A percentile compares a stretch with the other conserved stretches of the same genome.
Evolutionary conservation across 306 rosid species (phyloP).

Genomic region (Acacia crassicarpa): DNA sequence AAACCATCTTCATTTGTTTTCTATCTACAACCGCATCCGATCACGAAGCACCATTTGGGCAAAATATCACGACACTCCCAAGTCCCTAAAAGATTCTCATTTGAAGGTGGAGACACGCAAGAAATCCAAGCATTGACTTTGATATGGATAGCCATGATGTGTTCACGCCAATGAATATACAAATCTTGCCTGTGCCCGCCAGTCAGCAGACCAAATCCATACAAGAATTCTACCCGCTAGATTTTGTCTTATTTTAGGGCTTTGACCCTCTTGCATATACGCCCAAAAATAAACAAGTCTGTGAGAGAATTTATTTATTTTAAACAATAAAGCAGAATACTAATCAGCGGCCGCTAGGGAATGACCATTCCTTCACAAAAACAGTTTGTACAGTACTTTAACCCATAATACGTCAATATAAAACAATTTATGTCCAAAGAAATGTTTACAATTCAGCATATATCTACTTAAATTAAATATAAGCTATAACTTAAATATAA

Average conservation of each 20-base stretch:
- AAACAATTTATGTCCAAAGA: constrained; percentile 54
- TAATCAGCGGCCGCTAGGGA: background rate
- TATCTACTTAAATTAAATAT: constrained; percentile 47
- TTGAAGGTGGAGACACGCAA: background rate
- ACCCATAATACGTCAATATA: constrained; percentile 34
- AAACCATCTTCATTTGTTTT: background rate
- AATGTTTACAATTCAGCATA: constrained; percentile 51
- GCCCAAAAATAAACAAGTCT: background rate
- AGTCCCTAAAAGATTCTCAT: background rate
- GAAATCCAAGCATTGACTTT: background rate
- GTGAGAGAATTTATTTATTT: background rate
- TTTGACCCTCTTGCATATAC: background rate
- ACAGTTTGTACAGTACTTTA: constrained; percentile 28
- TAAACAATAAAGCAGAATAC: background rate
- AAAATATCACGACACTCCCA: background rate
- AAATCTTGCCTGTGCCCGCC: background rate
- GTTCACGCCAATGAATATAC: background rate
- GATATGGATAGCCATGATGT: background rate
- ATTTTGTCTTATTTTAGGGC: background rate
- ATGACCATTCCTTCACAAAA: constrained; percentile 28
- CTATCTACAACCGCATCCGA: background rate
- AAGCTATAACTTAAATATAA: constrained; percentile 38
- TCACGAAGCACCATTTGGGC: background rate
- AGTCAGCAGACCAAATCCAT: background rate
- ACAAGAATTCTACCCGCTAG: background rate